phyloP scores from a whole-genome alignment of 2,329 filamentous ascomycete species.

The Lojkania enalia region DNA sequence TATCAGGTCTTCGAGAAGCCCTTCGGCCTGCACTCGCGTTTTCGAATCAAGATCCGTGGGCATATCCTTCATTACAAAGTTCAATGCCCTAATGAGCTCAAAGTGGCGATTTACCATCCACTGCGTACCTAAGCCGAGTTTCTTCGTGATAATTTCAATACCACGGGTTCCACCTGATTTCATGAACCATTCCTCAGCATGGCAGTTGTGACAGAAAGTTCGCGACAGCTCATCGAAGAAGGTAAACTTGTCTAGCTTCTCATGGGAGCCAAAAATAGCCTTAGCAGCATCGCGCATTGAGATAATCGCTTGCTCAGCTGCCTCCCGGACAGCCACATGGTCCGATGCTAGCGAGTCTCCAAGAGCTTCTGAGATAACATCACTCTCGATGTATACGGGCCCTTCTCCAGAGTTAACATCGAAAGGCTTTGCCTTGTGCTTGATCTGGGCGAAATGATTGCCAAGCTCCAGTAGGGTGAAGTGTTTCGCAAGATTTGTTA shows the following conservation, averaged over 20 bases:
- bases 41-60: slow-evolving; percentile 90
- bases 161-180: slow-evolving; percentile 92
- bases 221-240: slow-evolving; percentile 84
- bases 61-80: slow-evolving; percentile 99
- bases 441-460: slow-evolving; percentile 76
- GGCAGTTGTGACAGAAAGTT: slow-evolving; percentile 90
- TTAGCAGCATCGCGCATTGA: slow-evolving; percentile 76
- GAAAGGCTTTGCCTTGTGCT: slow-evolving; percentile 77
- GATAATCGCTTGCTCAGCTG: slow-evolving; percentile 76
- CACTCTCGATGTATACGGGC: slow-evolving; percentile 81
- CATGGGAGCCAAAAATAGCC: slow-evolving; percentile 76
- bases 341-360: slow-evolving; percentile 90
- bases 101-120: slow-evolving; percentile 84
- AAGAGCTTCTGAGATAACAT: slow-evolving; percentile 84
- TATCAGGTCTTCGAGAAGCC: slow-evolving; percentile 79
- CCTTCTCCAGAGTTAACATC: slow-evolving; percentile 86
- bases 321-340: slow-evolving; percentile 74
- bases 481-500: slow-evolving; percentile 82
- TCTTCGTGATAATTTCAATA: slow-evolving; percentile 83
- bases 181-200: slow-evolving; percentile 98
- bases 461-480: slow-evolving; percentile 90
- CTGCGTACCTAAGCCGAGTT: slow-evolving; percentile 77
- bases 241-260: slow-evolving; percentile 72
- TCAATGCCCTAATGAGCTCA: slow-evolving; percentile 86
- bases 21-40: slow-evolving; percentile 80